phyloP scores from a whole-genome alignment of 208 protist species.

The Herpetomonas tarakana region DNA sequence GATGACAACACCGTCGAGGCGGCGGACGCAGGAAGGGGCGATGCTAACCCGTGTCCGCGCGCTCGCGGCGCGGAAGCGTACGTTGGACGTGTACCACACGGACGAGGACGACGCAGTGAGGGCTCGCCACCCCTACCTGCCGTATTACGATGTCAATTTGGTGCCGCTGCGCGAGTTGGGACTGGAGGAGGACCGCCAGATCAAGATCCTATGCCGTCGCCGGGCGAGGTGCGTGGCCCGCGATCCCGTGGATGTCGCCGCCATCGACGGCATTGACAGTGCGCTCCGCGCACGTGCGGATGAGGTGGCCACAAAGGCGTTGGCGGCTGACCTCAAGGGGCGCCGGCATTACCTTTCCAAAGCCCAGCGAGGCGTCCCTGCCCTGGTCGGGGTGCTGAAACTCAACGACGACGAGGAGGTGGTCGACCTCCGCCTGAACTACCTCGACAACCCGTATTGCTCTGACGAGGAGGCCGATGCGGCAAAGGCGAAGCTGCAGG shows the following conservation, averaged over 20 bases:
- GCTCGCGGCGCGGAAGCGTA: conserved; percentile 23
- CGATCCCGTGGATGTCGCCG: conserved; percentile 7
- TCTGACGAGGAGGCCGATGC: conserved; percentile 17
- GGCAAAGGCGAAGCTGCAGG: conserved; percentile 29
- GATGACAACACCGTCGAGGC: conserved; percentile 1
- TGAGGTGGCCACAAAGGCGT: conserved; percentile 18
- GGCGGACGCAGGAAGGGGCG: conserved; percentile 10
- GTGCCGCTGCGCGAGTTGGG: conserved; percentile 46
- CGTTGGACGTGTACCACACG: conserved; percentile 33
- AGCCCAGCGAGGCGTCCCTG: conserved; percentile 11
- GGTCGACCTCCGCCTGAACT: conserved; percentile 30
- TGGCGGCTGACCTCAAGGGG: conserved; percentile 25
- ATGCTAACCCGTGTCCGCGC: conserved; percentile 17
- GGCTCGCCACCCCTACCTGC: conserved; percentile 55
- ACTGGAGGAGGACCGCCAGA: conserved; percentile 28
- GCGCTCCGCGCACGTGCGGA: conserved; percentile 21
- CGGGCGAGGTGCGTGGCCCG: conserved; percentile 8
- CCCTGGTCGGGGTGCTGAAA: conserved; percentile 29
- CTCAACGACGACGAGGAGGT: conserved; percentile 48
- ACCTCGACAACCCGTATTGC: conserved; percentile 20
- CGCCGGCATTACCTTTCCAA: conserved; percentile 30
- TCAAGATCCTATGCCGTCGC: conserved; percentile 11
- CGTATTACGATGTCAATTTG: conserved; percentile 26
- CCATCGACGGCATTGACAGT: conserved; percentile 19
- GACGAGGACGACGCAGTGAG: conserved; percentile 63